These are phyloP conservation scores for Colletotrichum horii DNA, from an alignment of 2,329 filamentous ascomycete species.

Conservation along the genomic window DNA sequence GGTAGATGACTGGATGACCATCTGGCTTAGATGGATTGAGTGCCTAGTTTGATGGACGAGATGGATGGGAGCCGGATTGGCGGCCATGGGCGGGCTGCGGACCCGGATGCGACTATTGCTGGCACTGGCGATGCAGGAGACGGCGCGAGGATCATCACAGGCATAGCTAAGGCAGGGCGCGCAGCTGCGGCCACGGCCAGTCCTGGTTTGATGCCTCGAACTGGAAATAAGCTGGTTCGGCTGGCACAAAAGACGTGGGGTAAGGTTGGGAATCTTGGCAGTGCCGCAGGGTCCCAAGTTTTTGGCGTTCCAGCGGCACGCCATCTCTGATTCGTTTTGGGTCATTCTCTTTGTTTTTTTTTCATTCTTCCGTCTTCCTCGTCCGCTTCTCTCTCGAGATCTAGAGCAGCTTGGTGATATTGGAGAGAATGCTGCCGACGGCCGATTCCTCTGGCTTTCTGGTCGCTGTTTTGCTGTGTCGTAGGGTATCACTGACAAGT, in stretches of 20 bases:
- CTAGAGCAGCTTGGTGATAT: not conserved
- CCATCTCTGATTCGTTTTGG: constrained; percentile 17
- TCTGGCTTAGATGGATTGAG: not conserved
- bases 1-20: not conserved
- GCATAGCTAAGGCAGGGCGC: constrained; percentile 5
- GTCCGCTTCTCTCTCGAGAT: not conserved
- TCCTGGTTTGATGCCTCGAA: constrained; percentile 15
- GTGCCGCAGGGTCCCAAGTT: constrained; percentile 5
- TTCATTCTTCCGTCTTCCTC: not conserved
- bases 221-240: constrained; percentile 19
- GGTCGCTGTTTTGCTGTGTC: not conserved
- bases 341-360: not conserved
- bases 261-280: constrained; percentile 22
- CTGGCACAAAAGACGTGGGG: constrained; percentile 18
- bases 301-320: constrained; percentile 18
- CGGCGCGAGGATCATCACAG: constrained; percentile 18
- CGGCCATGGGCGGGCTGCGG: not conserved
- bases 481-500: not conserved
- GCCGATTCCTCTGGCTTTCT: not conserved
- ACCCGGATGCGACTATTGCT: not conserved
- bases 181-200: constrained; percentile 6
- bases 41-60: not conserved
- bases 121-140: constrained; percentile 4
- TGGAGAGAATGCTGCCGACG: not conserved
- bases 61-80: not conserved